Base-by-base conservation (phyloP, 2,329 filamentous ascomycete species). In the Zymoseptoria ardabiliae region DNA sequence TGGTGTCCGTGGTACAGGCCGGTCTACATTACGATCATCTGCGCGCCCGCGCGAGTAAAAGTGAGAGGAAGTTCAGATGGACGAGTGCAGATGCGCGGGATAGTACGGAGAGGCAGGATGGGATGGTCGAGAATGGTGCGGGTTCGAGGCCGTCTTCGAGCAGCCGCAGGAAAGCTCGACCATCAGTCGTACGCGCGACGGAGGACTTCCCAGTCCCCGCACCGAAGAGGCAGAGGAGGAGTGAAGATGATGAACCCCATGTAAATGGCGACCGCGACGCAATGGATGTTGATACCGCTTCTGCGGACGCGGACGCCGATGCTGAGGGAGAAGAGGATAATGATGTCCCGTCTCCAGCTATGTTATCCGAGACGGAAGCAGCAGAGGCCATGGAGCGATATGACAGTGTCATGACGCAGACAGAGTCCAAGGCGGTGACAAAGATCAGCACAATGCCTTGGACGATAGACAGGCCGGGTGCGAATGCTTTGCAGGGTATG, bases 1-100 rank as follows among this genome's bases (percentile, higher is more conserved):
- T 88, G 60, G 77, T 87, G 52, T 78, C 80, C 51, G 76, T 88
- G 56, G 81, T 87, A 35, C 85, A 87, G 68, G 84, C 86, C 69
- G 85, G 85, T 57, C 74, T 88, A 52, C 75, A 71, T 64, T 74
- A 79, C 60, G 78, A 81, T 66, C 72, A 77, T 60, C 53, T 72
- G 50, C 65, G 61, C 52, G 65, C 65, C 57, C 64, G 61, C 48
- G 64, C 61, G 28, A 62, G 66, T 22, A 65, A 66, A 41, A 59
- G 60, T 21, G 63, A 64, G 54, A 61, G 70, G 20, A 64, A 61
- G 45, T 70, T 69, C 53, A 53, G 59, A 55, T 72, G 68, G 66
- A 69, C 65, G 9, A 60, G 53, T 45, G 58, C 63, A 20, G 64
- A 66, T 45, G 61, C 65, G 51, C 59, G 66, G 7, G 67, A 61